Evolutionary conservation across 2,329 filamentous ascomycete species (phyloP).

Genomic region (Alternaria hordeiaustralica): DNA sequence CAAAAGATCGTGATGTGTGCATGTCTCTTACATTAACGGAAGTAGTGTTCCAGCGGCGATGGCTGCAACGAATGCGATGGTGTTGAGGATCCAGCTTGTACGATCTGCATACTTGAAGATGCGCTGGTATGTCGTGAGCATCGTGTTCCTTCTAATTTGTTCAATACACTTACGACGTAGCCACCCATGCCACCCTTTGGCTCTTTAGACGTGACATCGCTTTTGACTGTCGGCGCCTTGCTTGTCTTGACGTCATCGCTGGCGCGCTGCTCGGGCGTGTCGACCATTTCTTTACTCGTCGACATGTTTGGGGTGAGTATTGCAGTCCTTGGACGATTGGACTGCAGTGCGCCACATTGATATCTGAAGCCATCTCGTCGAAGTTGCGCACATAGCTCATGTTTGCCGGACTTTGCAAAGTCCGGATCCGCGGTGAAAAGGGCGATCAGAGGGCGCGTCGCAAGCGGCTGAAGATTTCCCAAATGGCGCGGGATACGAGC

Average conservation of each 20-base stretch:
- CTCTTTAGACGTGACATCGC: slow-evolving; percentile 14
- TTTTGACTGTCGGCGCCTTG: slow-evolving; percentile 1
- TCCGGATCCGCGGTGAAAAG: neutral
- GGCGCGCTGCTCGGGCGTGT: slow-evolving; percentile 2
- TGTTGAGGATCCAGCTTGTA: slow-evolving; percentile 40
- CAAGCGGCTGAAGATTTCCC: neutral
- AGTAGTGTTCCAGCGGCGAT: slow-evolving; percentile 55
- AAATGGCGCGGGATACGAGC: neutral
- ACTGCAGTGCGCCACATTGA: neutral
- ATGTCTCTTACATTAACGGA: slow-evolving; percentile 51
- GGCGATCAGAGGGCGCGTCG: neutral
- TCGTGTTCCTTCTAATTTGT: neutral
- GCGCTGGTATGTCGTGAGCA: slow-evolving; percentile 25
- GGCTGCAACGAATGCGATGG: slow-evolving; percentile 44
- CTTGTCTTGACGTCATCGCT: slow-evolving; percentile 11
- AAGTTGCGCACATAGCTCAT: neutral
- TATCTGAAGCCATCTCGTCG: neutral
- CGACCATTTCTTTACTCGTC: slow-evolving; percentile 8
- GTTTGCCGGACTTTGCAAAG: neutral
- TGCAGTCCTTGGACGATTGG: neutral
- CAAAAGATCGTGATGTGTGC: neutral
- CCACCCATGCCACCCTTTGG: slow-evolving; percentile 25
- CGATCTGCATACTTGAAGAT: slow-evolving; percentile 46
- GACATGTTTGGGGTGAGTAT: slow-evolving; percentile 12
- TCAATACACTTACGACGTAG: slow-evolving; percentile 30